A percentile compares a stretch with the other conserved stretches of the same genome.
Conservation (phyloP, 1,139 yeast genomes). For the Candida pseudoviswanathii region DNA sequence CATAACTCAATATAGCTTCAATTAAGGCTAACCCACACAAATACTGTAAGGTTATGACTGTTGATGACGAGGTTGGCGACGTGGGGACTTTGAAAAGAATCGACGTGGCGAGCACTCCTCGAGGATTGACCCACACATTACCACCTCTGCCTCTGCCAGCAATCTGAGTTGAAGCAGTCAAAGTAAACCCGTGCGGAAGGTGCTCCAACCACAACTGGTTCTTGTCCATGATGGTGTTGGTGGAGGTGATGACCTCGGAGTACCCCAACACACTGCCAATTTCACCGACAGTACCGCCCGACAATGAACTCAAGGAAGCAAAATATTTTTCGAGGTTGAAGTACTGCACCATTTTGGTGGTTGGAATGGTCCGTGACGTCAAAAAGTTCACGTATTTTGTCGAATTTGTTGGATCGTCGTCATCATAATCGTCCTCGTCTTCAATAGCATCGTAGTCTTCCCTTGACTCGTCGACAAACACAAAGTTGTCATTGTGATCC, state of each 20-base stretch:
- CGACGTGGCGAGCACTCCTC: constrained; percentile 87
- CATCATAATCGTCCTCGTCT: constrained; percentile 19
- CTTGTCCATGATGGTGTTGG: constrained; percentile 74
- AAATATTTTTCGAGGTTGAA: constrained; percentile 67
- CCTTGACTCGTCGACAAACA: constrained; percentile 36
- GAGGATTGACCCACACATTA: constrained; percentile 93
- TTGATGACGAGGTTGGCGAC: constrained; percentile 31
- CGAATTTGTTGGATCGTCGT: constrained; percentile 57
- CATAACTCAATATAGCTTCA: constrained; percentile 70
- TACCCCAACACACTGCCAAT: constrained; percentile 71
- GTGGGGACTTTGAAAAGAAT: constrained; percentile 65
- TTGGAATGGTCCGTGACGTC: constrained; percentile 46
- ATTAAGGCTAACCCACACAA: constrained; percentile 81
- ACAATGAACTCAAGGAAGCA: constrained; percentile 38
- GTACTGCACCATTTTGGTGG: constrained; percentile 61
- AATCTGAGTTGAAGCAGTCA: constrained; percentile 82
- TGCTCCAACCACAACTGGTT: constrained; percentile 60
- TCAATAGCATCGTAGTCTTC: constrained; percentile 14
- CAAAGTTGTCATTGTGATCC: constrained; percentile 57
- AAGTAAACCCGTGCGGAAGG: constrained; percentile 71
- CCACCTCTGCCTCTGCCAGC: constrained; percentile 95
- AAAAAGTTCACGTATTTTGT: constrained; percentile 55
- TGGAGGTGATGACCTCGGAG: constrained; percentile 90
- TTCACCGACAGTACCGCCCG: constrained; percentile 25
- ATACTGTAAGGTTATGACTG: constrained; percentile 83